Evolutionary conservation across 352 stramenopile genomes (phyloP), one percentile per base, ranked within the genome.

Genomic region (Globisporangium paroecandrum): DNA sequence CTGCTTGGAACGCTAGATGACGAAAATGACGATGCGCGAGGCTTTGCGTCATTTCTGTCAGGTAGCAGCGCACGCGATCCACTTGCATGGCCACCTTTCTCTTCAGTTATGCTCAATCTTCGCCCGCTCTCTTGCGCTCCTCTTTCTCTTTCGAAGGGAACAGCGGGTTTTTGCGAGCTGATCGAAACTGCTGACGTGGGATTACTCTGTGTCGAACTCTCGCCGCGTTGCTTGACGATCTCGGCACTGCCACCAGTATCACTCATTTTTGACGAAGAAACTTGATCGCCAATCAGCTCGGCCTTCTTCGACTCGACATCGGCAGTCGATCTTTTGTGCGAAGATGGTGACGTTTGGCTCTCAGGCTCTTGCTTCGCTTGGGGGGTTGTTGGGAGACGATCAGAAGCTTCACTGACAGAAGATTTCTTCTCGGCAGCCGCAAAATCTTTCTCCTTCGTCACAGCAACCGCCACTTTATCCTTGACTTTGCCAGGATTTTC

Each of bases 11-110:
- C 64, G 29, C 15, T 41, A 22, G 71, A 65, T 7, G 68, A 74
- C 6, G 77, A 83, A 66, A 84, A 83, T 13, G 72, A 86, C 22
- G 74, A 75, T 25, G 76, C 77, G 32, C 75, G 66, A 29, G 67
- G 75, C 29, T 86, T 84, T 56, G 18, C 58, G 25, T 63, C 67
- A 55, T 69, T 68, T 3, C 22, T 58, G 57, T 77, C 29, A 15
- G 38, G 43, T 22, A 36, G n/a, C 22, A 55, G 47, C 1, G 20
- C 57, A 62, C 62, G 59, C 38, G 66, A 74, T 53, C 15, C 71
- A 43, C 65, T 77, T 58, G 62, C 71, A 51, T 74, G 65, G 34
- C 66, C 22, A 38, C 69, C 76, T 62, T 76, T 78, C 32, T 77
- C 68, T 20, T 58, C 66, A 36, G 34, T 57, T 10, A 64, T 41